Conservation (phyloP, 371 early-diverging fungal species). For the Mucor mucedo region DNA sequence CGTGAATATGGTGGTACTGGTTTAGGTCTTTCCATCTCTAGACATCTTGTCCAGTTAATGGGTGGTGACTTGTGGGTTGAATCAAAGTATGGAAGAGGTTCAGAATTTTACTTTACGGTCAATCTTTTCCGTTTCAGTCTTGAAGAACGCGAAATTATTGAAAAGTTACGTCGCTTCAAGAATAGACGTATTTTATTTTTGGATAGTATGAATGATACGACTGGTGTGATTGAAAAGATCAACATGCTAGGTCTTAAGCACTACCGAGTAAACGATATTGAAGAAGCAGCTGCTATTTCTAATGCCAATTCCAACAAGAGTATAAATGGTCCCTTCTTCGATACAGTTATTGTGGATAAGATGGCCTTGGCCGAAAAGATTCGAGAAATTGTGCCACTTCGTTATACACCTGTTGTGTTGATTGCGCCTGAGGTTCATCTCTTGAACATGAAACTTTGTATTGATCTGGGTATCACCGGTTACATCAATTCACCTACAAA, state of each 20-base stretch:
- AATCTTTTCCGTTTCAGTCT: conserved; percentile 38
- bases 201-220: conserved; percentile 50
- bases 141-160: conserved; percentile 26
- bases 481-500: conserved; percentile 66
- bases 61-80: conserved; percentile 82
- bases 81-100: conserved; percentile 70
- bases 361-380: conserved; percentile 61
- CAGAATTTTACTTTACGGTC: conserved; percentile 76
- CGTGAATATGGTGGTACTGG: conserved; percentile 88
- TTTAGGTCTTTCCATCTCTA: conserved; percentile 82
- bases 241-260: conserved; percentile 48
- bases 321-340: conserved; percentile 49
- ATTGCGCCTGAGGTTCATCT: conserved; percentile 50
- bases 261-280: conserved; percentile 46
- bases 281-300: conserved; percentile 45
- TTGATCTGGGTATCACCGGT: conserved; percentile 68
- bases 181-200: conserved; percentile 56
- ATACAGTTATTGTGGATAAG: conserved; percentile 64
- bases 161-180: conserved; percentile 51
- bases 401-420: conserved; percentile 69
- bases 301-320: conserved; percentile 36
- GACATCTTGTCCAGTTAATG: conserved; percentile 76
- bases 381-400: conserved; percentile 54
- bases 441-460: conserved; percentile 65
- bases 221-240: conserved; percentile 38